phyloP scores from a whole-genome alignment of 805 yeast genomes.

The Hanseniaspora meyeri region DNA sequence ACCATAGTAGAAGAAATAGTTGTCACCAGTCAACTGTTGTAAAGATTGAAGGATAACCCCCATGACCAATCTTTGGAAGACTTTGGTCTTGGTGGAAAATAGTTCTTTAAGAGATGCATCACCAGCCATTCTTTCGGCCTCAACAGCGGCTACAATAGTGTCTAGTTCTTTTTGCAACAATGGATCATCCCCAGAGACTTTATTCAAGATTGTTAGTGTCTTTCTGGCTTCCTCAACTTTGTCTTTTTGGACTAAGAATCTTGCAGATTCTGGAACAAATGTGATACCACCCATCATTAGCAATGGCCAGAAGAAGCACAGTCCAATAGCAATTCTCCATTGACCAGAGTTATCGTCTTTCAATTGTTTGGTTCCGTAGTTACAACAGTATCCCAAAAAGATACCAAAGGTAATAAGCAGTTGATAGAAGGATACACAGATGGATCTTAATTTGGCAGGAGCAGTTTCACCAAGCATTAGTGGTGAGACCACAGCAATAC shows the following conservation, averaged over 20 bases:
- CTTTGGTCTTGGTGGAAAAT: constrained; percentile 54
- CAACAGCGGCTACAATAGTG: constrained; percentile 46
- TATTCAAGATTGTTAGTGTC: constrained; percentile 51
- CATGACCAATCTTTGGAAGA: constrained; percentile 34
- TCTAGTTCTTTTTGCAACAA: constrained; percentile 46
- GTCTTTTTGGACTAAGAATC: constrained; percentile 46
- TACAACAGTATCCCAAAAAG: constrained; percentile 63
- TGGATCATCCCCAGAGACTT: constrained; percentile 40
- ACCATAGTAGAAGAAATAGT: constrained; percentile 58
- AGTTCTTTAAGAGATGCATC: constrained; percentile 54
- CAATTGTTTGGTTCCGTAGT: constrained; percentile 41
- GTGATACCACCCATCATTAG: constrained; percentile 30
- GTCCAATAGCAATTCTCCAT: constrained; percentile 65
- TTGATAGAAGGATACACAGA: constrained; percentile 59
- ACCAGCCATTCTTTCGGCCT: constrained; percentile 50
- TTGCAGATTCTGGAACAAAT: constrained; percentile 64
- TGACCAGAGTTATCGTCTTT: constrained; percentile 35
- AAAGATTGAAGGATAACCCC: constrained; percentile 48
- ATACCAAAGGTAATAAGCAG: constrained; percentile 62
- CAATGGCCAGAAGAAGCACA: constrained; percentile 38
- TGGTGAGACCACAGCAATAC: constrained; percentile 64
- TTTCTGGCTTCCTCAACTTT: constrained; percentile 49
- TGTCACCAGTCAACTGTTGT: constrained; percentile 58
- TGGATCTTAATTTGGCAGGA: constrained; percentile 46
- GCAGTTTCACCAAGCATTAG: constrained; percentile 42